A percentile compares a stretch with the other conserved stretches of the same genome.
Evolutionary conservation across 1,139 yeast genomes (phyloP).

Genomic region (Candida frijolesensis): DNA sequence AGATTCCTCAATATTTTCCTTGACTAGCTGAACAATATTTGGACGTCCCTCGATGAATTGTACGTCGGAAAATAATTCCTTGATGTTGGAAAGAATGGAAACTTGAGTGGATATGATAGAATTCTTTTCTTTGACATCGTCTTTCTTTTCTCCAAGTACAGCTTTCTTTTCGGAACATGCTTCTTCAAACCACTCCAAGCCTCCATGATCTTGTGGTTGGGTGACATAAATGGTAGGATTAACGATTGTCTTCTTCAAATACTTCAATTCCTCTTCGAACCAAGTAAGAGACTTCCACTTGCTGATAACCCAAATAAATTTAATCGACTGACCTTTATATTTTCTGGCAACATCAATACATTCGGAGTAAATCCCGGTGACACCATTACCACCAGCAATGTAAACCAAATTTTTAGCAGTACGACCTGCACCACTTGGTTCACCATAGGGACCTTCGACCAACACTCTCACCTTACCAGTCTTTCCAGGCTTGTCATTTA

Average conservation of each 20-base stretch:
- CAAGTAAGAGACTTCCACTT: constrained; percentile 47
- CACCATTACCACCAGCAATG: constrained; percentile 44
- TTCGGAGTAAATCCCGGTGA: constrained; percentile 46
- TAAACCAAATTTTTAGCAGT: constrained; percentile 33
- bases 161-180: not conserved
- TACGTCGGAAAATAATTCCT: constrained; percentile 23
- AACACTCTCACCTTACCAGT: constrained; percentile 29
- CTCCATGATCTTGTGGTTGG: constrained; percentile 21
- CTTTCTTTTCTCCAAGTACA: constrained; percentile 16
- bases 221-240: constrained; percentile 35
- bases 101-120: constrained; percentile 7
- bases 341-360: constrained; percentile 35
- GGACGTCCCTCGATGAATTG: constrained; percentile 36
- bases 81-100: constrained; percentile 11
- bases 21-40: constrained; percentile 23
- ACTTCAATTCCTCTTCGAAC: constrained; percentile 34
- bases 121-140: constrained; percentile 18
- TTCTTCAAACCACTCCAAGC: constrained; percentile 11
- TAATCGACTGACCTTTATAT: constrained; percentile 25
- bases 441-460: constrained; percentile 44
- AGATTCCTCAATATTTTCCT: constrained; percentile 31
- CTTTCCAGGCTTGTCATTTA: constrained; percentile 27
- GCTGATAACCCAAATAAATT: constrained; percentile 39
- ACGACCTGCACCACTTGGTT: constrained; percentile 30
- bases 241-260: constrained; percentile 26